Evolutionary conservation across 2,329 filamentous ascomycete species (phyloP), one percentile per base, ranked within the genome.

Genomic region (Ophiostoma perfectum): DNA sequence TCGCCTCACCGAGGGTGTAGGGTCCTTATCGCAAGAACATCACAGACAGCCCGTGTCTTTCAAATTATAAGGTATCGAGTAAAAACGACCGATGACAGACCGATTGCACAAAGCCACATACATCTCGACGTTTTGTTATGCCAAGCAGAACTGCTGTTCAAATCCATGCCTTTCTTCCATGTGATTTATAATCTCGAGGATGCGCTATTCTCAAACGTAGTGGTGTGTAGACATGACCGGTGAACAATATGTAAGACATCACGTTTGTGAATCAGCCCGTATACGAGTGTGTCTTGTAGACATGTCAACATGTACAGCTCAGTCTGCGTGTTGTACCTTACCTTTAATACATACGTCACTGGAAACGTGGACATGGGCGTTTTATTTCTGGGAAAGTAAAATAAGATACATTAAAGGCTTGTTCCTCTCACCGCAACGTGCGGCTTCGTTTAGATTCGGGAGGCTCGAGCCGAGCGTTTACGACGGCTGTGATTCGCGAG

Each of bases 401-500:
- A 18, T 55, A 18, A 27, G 49, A 27, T 18, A 55, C 49, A 55
- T 18, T 9, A 18, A 55, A 9, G 8, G 12, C 18, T n/a, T 18
- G n/a, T 9, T 8, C 11, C 7, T 60, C 27, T 60, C 55, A 60
- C 55, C 55, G 55, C 55, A 60, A 38, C 27, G 27, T 55, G 18
- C 63, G 62, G 60, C 63, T 63, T 65, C 49, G 63, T 65, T 63
- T 36, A 68, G 14, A 60, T 49, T 62, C 67, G 63, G 67, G 67
- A 68, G 67, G 67, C 67, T 67, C 66, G 67, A 68, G 63, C 67
- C 67, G 67, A 68, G 18, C 52, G 12, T 11, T 18, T 52, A 16
- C 47, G 18, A 52, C 47, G n/a, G n/a, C 4, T 14, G 45, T 47
- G 45, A 3, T 47, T 47, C 45, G 45, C 45, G 14, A 47, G 2